Percentiles rank a stretch among this genome's conserved stretches.
phyloP scores from a whole-genome alignment of 306 rosid species.

The Crotalaria pallida region DNA sequence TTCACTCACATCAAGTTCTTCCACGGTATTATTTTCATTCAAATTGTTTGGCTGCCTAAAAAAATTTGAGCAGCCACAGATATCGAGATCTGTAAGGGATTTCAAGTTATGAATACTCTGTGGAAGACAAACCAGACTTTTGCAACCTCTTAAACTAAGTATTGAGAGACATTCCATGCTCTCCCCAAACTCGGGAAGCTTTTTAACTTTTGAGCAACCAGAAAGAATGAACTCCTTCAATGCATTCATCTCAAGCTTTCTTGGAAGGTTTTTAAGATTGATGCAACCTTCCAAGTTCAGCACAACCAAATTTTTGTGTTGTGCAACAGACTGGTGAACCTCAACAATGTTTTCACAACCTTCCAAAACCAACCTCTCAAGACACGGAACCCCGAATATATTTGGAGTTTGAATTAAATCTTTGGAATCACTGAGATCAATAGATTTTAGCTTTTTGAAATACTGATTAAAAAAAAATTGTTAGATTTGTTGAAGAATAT shows the following conservation, averaged over 20 bases:
- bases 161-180: constrained; percentile 6
- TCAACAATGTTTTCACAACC: constrained; percentile 23
- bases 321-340: constrained; percentile 29
- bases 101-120: constrained; percentile 17
- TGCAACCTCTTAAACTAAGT: neutral
- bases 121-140: constrained; percentile 3
- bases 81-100: constrained; percentile 18
- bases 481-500: neutral
- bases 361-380: constrained; percentile 19
- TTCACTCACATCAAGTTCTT: neutral
- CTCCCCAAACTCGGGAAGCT: constrained; percentile 26
- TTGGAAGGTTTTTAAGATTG: constrained; percentile 23
- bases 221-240: neutral
- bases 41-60: constrained; percentile 14
- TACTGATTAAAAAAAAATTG: neutral
- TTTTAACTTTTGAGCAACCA: constrained; percentile 20
- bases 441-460: constrained; percentile 1
- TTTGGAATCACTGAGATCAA: constrained; percentile 15
- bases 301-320: constrained; percentile 16
- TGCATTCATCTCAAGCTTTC: constrained; percentile 6
- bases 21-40: constrained; percentile 17
- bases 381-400: constrained; percentile 13
- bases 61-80: constrained; percentile 16
- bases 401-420: constrained; percentile 14
- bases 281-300: constrained; percentile 4